Evolutionary conservation across 139 green algal genomes (phyloP).

Genomic region (Chlamydomonas eustigma): DNA sequence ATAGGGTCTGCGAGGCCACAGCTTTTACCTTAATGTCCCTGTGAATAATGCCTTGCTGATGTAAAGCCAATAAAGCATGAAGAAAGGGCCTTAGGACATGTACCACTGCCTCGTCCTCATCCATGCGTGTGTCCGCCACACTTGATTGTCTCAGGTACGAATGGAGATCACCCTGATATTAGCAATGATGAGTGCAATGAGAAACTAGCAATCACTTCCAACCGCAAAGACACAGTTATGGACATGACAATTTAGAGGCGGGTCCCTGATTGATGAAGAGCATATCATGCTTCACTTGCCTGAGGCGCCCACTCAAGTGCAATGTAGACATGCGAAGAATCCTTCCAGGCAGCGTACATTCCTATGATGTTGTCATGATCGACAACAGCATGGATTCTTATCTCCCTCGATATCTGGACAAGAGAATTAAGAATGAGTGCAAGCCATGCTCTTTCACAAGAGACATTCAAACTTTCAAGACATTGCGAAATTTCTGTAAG

Average conservation of each 20-base stretch:
- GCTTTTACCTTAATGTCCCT: slow-evolving; percentile 90
- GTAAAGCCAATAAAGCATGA: slow-evolving; percentile 42
- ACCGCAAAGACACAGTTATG: not conserved
- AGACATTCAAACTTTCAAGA: no score
- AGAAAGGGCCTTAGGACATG: slow-evolving; percentile 57
- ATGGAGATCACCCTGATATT: not conserved
- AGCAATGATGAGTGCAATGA: no score
- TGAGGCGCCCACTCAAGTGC: slow-evolving; percentile 55
- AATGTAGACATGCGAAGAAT: slow-evolving; percentile 52
- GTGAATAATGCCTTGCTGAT: slow-evolving; percentile 81
- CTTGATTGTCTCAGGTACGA: not conserved
- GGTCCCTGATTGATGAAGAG: not conserved
- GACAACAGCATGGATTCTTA: slow-evolving; percentile 50
- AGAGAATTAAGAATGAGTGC: no score
- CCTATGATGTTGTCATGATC: slow-evolving; percentile 49
- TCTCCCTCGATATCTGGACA: slow-evolving; percentile 55
- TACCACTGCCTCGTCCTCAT: slow-evolving; percentile 41
- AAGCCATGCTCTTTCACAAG: no score
- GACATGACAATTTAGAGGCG: not conserved
- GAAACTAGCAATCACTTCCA: no score
- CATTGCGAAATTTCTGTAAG: no score
- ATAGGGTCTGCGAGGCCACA: no score
- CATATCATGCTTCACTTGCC: slow-evolving; percentile 23
- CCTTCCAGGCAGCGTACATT: slow-evolving; percentile 58
- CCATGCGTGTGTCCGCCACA: slow-evolving; percentile 31